Percentiles rank a stretch among this genome's conserved stretches.
phyloP scores from a whole-genome alignment of 2,329 filamentous ascomycete species.

The Penicillium sp. region DNA sequence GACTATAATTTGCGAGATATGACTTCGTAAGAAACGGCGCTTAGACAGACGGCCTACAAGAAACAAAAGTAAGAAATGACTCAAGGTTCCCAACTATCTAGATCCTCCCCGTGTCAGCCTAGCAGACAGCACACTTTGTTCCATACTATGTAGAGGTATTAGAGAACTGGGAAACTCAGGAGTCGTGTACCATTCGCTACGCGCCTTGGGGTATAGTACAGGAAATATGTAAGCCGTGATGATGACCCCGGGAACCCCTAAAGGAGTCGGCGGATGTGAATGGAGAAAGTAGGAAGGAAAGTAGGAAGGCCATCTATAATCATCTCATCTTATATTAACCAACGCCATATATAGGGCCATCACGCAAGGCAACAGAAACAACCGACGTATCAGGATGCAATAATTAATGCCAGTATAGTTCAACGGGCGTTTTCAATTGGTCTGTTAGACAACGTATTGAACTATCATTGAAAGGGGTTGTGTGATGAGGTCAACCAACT shows the following conservation, averaged over 20 bases:
- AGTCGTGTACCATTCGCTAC: not conserved
- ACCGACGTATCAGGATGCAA: not conserved
- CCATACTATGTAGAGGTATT: not conserved
- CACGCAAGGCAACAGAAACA: not conserved
- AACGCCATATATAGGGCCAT: not conserved
- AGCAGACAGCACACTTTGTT: not conserved
- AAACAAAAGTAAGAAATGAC: not conserved
- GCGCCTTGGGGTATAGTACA: not conserved
- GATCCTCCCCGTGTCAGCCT: not conserved
- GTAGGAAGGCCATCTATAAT: not conserved
- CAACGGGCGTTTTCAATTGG: not conserved
- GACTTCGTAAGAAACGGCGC: not conserved
- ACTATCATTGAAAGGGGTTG: not conserved
- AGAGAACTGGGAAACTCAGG: not conserved
- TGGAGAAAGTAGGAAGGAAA: not conserved
- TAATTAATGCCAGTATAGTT: not conserved
- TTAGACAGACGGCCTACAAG: not conserved
- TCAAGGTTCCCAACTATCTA: not conserved
- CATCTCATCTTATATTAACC: too few species aligned
- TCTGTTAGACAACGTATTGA: too few species aligned
- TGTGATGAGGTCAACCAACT: not conserved
- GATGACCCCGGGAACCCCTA: too few species aligned
- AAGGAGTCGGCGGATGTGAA: not conserved
- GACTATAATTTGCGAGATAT: not conserved
- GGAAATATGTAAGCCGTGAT: not conserved